phyloP scores from a whole-genome alignment of 2,329 filamentous ascomycete genomes.

The Diaporthe citrichinensis region DNA sequence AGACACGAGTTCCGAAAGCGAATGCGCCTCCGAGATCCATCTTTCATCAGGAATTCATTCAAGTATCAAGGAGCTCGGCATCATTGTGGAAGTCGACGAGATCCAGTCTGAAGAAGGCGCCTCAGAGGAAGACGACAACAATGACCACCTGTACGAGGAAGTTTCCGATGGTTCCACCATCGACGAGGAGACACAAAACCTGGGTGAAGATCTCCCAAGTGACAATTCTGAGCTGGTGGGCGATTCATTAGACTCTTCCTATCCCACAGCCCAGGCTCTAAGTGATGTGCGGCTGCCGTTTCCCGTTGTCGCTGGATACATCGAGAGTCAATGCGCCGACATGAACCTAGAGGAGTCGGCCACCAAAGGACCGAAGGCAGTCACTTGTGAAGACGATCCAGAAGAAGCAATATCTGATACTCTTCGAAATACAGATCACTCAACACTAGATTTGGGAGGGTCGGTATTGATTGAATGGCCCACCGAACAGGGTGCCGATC shows the following conservation, averaged over 20 bases:
- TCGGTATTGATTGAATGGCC: not conserved
- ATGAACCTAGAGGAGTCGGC: not conserved
- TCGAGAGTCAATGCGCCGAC: not conserved
- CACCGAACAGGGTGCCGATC: not conserved
- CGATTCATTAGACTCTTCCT: not conserved
- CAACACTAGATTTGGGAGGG: not conserved
- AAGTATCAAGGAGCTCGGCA: not conserved
- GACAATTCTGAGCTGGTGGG: not conserved
- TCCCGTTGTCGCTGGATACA: not conserved
- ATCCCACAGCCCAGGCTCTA: not conserved
- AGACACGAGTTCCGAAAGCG: conserved; percentile 18
- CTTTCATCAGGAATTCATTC: no score
- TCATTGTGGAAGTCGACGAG: not conserved
- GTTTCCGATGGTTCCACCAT: not conserved
- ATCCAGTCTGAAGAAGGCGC: not conserved
- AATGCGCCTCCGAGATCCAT: not conserved
- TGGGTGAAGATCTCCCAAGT: not conserved
- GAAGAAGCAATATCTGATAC: not conserved
- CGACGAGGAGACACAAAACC: not conserved
- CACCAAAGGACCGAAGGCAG: not conserved
- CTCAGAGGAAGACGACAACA: not conserved
- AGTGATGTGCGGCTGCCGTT: not conserved
- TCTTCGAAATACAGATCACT: no score
- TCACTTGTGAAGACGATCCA: not conserved
- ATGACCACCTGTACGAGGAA: not conserved